Evolutionary conservation across 768 basidiomycete species (phyloP), one percentile per base, ranked within the genome.

Genomic region (Boletus reticulatus): DNA sequence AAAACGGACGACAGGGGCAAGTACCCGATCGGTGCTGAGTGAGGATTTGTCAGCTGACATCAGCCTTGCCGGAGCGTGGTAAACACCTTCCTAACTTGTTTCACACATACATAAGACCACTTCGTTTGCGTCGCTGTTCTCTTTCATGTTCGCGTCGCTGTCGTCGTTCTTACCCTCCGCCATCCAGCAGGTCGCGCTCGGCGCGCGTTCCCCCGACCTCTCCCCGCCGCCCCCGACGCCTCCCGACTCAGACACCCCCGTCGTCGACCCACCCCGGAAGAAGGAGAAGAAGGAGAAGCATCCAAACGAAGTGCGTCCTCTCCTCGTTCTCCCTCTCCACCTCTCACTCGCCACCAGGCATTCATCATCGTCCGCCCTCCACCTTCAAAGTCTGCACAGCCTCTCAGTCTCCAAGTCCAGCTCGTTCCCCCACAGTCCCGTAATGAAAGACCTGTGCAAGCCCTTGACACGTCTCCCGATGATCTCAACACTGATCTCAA

Each of bases 301-400:
- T 42, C 68, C 76, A 9, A 79, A 79, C 63, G 83, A 84, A 75
- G 83, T 81, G 50, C 48, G 73, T 60, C 16, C 27, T 14, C 44
- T 53, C 58, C 22, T 43, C 58, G 29, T 45, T 3, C 47, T 34
- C 14, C 49, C 51, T 43, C 41, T 48, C 32, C 49, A 41, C 1
- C 53, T 50, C 56, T 62, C 43, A 65, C 31, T 13, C 12, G 31
- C 50, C 47, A 24, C 5, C 67, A 95, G 93, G 91, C 89, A 0
- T 93, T 94, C 74, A 90, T 95, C 54, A 85, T 96, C 66, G 94
- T 96, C 52, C 84, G 91, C 48, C 94, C 94, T 6, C 93, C 93
- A 3, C 92, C 92, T 1, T 84, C 89, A 7, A 84, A 86, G 63
- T 78, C 83, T n/a, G 89, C 89, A 58, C 92, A 95, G 60, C 89